phyloP scores from a whole-genome alignment of 164 flowering plant species.

The Santalum album region DNA sequence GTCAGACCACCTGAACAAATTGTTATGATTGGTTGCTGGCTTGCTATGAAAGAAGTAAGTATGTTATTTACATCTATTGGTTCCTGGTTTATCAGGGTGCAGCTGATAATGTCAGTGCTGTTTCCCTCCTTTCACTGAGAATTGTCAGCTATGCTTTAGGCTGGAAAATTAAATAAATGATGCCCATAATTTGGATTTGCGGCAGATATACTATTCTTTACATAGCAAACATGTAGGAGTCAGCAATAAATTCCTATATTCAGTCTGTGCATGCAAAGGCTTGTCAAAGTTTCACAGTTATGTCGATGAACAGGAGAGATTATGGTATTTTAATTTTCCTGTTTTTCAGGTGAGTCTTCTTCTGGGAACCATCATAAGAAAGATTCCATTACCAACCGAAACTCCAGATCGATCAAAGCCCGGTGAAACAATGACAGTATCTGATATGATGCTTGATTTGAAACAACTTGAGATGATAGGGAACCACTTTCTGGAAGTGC shows the following conservation, averaged over 20 bases:
- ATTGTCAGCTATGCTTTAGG: neutral
- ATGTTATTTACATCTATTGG: slow-evolving; percentile 2
- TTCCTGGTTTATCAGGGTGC: neutral
- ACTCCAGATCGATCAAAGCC: slow-evolving; percentile 19
- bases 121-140: neutral
- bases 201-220: neutral
- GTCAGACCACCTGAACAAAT: slow-evolving; percentile 56
- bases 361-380: slow-evolving; percentile 83
- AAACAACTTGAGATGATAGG: slow-evolving; percentile 86
- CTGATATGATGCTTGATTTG: slow-evolving; percentile 55
- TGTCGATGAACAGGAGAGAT: neutral
- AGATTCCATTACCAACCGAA: slow-evolving; percentile 68
- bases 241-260: neutral
- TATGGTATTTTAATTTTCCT: slow-evolving; percentile 5
- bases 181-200: neutral
- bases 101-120: slow-evolving; percentile 3
- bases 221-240: neutral
- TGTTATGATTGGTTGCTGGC: slow-evolving; percentile 99
- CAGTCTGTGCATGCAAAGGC: neutral
- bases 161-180: neutral
- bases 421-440: slow-evolving; percentile 11
- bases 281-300: neutral
- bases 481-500: slow-evolving; percentile 82
- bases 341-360: slow-evolving; percentile 89
- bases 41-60: slow-evolving; percentile 97